These are phyloP conservation scores for Catharanthus roseus DNA, from an alignment of 257 asterid genomes.

Conservation along the genomic window DNA sequence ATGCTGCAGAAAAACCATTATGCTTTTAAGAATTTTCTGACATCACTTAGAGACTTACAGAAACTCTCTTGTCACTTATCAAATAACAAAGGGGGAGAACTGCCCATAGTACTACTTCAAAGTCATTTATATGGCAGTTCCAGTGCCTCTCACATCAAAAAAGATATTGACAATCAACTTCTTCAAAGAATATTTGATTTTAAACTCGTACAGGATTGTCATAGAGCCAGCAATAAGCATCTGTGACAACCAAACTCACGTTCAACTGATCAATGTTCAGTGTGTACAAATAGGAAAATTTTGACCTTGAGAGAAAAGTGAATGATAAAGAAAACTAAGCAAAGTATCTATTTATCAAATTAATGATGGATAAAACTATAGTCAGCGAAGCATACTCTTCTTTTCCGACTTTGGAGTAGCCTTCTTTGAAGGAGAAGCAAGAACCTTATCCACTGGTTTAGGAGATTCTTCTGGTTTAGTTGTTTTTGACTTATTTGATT, in stretches of 20 bases:
- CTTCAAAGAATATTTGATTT: not conserved
- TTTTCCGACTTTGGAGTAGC: constrained; percentile 36
- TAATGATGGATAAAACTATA: not conserved
- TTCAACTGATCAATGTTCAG: not conserved
- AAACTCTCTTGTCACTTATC: not conserved
- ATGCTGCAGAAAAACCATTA: not conserved
- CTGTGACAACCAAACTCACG: not conserved
- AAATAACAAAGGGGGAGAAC: not conserved
- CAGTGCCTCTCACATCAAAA: not conserved
- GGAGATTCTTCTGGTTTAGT: constrained; percentile 31
- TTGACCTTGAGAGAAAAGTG: not conserved
- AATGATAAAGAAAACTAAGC: not conserved
- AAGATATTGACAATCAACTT: not conserved
- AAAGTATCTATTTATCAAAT: not conserved
- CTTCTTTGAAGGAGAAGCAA: constrained; percentile 58
- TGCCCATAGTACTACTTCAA: not conserved
- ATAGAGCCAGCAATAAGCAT: not conserved
- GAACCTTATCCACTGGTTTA: constrained; percentile 44
- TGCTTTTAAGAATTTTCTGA: not conserved
- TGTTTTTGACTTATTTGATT: constrained; percentile 56
- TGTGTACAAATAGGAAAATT: not conserved
- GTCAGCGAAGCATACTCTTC: constrained; percentile 22
- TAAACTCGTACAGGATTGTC: not conserved
- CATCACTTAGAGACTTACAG: not conserved
- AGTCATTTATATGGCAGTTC: not conserved